A percentile compares a stretch with the other conserved stretches of the same genome.
Conservation (phyloP, 371 early-diverging fungal genomes). For the Nematocida minor region DNA sequence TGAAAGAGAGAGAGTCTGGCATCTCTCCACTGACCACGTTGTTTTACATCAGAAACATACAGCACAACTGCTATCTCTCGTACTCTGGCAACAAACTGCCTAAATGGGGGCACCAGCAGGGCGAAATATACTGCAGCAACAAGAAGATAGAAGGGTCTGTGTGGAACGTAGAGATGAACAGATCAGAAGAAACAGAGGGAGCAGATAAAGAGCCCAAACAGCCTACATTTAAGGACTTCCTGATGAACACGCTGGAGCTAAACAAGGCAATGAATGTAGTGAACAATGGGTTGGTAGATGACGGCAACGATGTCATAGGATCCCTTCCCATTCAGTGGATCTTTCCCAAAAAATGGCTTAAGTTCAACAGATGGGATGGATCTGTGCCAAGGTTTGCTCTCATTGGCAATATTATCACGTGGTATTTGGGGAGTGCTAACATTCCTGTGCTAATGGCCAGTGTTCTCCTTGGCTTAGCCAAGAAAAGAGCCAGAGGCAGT, state of each 20-base stretch:
- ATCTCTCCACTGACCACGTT: constrained; percentile 73
- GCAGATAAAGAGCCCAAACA: constrained; percentile 65
- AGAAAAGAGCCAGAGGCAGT: background rate
- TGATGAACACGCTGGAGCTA: constrained; percentile 78
- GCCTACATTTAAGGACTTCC: constrained; percentile 67
- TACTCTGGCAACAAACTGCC: constrained; percentile 75
- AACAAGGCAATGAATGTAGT: constrained; percentile 92
- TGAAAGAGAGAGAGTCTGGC: constrained; percentile 53
- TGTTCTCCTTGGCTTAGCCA: constrained; percentile 34
- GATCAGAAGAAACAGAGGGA: constrained; percentile 1
- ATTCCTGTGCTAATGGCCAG: constrained; percentile 62
- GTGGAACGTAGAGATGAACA: constrained; percentile 92
- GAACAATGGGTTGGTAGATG: constrained; percentile 90
- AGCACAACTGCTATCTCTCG: constrained; percentile 75
- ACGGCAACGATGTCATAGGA: constrained; percentile 78
- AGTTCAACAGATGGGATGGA: constrained; percentile 93
- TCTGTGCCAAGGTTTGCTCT: constrained; percentile 78
- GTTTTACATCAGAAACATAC: constrained; percentile 75
- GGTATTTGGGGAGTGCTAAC: constrained; percentile 78
- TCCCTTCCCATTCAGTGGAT: constrained; percentile 90
- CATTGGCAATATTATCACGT: constrained; percentile 85
- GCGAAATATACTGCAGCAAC: constrained; percentile 79
- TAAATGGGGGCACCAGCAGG: constrained; percentile 93
- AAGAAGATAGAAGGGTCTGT: constrained; percentile 69
- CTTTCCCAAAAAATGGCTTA: constrained; percentile 75